These are phyloP conservation scores for Trifolium subterraneum DNA, from an alignment of 306 rosid species.

Conservation along the genomic window DNA sequence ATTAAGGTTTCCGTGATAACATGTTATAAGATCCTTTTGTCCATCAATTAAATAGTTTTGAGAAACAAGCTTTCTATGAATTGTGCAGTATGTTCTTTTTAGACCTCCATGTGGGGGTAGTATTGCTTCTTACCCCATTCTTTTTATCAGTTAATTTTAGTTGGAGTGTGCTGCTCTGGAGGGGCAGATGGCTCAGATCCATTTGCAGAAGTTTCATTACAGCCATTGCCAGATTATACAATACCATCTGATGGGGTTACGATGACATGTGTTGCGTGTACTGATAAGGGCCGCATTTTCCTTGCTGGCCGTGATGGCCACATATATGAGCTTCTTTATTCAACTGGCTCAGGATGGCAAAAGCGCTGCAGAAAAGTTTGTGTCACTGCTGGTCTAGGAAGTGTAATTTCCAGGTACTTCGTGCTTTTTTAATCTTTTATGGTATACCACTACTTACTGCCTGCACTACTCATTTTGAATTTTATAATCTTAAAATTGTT, in stretches of 20 bases:
- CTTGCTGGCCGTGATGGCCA: conserved; percentile 98
- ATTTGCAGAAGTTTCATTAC: conserved; percentile 85
- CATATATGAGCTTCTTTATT: conserved; percentile 86
- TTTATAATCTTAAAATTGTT: conserved; percentile 22
- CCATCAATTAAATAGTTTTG: conserved; percentile 13
- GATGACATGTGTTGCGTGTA: conserved; percentile 88
- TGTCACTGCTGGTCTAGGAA: conserved; percentile 91
- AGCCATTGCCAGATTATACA: conserved; percentile 90
- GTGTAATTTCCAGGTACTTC: conserved; percentile 86
- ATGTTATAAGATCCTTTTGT: conserved; percentile 17
- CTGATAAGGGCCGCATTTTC: conserved; percentile 88
- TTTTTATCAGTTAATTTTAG: conserved; percentile 78
- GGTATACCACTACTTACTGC: conserved; percentile 6
- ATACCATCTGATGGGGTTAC: conserved; percentile 93
- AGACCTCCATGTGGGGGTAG: conserved; percentile 23
- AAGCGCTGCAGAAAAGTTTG: conserved; percentile 89
- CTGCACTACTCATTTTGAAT: conserved; percentile 17
- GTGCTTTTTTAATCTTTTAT: conserved; percentile 31
- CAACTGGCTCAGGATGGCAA: conserved; percentile 96
- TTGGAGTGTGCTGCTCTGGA: conserved; percentile 94
- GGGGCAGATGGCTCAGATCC: conserved; percentile 87
- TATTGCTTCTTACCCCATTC: conserved; percentile 40
- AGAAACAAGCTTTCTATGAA: conserved; percentile 24
- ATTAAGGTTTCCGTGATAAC: conserved; percentile 15
- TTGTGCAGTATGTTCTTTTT: conserved; percentile 27